Conservation (phyloP, 2,329 filamentous ascomycete genomes). For the Fonsecaea monophora region DNA sequence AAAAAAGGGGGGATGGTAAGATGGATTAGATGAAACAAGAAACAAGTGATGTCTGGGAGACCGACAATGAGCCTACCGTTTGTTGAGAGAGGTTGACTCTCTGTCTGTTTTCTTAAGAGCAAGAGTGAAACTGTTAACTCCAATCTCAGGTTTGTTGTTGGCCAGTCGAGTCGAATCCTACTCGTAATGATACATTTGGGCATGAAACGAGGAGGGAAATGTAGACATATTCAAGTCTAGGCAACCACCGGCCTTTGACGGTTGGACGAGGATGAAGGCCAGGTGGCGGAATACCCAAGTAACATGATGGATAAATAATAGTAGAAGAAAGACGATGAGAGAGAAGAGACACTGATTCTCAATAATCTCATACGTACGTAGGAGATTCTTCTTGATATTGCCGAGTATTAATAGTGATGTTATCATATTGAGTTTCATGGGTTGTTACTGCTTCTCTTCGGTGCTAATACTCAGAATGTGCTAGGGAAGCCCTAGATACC, state of each 20-base stretch:
- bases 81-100: neutral
- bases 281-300: no score
- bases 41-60: neutral
- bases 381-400: no score
- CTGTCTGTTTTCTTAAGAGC: neutral
- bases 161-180: neutral
- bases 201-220: neutral
- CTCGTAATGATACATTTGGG: neutral
- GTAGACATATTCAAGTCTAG: neutral
- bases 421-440: no score
- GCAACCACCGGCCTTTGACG: neutral
- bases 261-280: no score
- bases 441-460: no score
- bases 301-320: neutral
- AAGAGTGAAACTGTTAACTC: neutral
- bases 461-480: no score
- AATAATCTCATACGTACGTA: no score
- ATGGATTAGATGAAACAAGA: neutral
- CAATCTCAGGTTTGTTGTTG: neutral
- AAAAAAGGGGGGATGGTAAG: neutral
- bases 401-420: no score
- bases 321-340: neutral
- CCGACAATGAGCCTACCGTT: neutral
- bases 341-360: neutral
- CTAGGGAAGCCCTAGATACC: no score